Conservation (phyloP, 139 green algal genomes). For the Chlamydomonas urium region DNA sequence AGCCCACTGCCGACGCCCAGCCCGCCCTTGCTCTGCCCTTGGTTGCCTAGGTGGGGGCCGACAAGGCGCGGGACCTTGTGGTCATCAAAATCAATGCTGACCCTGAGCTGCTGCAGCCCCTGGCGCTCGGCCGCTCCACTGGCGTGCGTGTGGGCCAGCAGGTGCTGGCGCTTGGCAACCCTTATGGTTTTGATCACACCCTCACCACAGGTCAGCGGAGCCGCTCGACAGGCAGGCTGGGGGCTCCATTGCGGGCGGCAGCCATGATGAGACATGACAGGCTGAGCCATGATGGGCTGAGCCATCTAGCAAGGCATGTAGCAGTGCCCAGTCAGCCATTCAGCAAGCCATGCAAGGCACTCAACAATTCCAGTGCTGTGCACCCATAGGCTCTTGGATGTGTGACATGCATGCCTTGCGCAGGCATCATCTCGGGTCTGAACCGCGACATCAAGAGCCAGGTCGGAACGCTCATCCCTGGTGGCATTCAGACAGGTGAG, state of each 20-base stretch:
- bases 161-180: conserved; percentile 73
- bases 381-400: neutral
- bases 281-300: too few species aligned
- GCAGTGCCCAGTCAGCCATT: too few species aligned
- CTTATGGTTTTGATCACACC: conserved; percentile 83
- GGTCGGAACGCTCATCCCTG: conserved; percentile 54
- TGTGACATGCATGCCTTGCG: too few species aligned
- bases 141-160: conserved; percentile 66
- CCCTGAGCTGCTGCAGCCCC: conserved; percentile 38
- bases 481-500: conserved; percentile 82
- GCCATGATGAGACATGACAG: too few species aligned
- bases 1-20: too few species aligned
- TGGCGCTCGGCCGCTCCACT: conserved; percentile 44
- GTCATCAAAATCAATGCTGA: conserved; percentile 40
- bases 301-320: too few species aligned
- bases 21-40: too few species aligned
- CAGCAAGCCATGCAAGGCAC: too few species aligned
- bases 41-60: conserved; percentile 53
- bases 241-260: too few species aligned
- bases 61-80: conserved; percentile 59
- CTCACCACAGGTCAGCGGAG: conserved; percentile 61
- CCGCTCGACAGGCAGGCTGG: too few species aligned
- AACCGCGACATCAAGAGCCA: conserved; percentile 59
- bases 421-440: conserved; percentile 54
- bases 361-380: neutral